phyloP scores from a whole-genome alignment of 768 basidiomycete genomes.

The Leucocoprinus birnbaumii region DNA sequence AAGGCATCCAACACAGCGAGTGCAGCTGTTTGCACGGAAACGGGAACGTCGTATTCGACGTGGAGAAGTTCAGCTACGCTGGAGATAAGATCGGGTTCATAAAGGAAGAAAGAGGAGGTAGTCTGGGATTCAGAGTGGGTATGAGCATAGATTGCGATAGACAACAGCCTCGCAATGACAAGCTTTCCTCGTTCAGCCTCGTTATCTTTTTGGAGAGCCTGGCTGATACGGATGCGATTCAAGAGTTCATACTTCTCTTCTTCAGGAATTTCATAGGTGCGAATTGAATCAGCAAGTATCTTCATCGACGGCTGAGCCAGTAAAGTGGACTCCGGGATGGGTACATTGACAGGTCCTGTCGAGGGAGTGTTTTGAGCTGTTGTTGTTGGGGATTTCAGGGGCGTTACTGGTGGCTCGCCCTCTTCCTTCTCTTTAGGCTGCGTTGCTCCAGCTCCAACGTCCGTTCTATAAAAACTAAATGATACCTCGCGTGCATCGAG shows the following conservation, averaged over 20 bases:
- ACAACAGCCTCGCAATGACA: conserved; percentile 74
- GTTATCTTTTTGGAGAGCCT: conserved; percentile 56
- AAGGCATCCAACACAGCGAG: conserved; percentile 90
- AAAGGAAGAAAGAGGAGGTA: conserved; percentile 81
- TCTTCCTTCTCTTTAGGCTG: conserved; percentile 42
- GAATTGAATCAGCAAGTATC: conserved; percentile 71
- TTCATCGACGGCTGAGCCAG: conserved; percentile 66
- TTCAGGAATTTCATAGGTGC: conserved; percentile 66
- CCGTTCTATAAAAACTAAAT: conserved; percentile 78
- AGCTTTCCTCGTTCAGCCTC: conserved; percentile 75
- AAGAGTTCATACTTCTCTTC: conserved; percentile 87
- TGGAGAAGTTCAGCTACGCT: conserved; percentile 90
- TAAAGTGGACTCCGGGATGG: conserved; percentile 59
- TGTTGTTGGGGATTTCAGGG: conserved; percentile 37
- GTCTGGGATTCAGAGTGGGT: conserved; percentile 80
- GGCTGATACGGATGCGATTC: conserved; percentile 81
- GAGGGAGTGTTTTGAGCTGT: conserved; percentile 26
- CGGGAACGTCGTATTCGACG: conserved; percentile 68
- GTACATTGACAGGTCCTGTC: conserved; percentile 56
- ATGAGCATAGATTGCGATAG: conserved; percentile 90
- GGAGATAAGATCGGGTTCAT: conserved; percentile 88
- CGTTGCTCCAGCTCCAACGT: conserved; percentile 32
- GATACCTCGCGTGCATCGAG: conserved; percentile 74
- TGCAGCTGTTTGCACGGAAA: conserved; percentile 77
- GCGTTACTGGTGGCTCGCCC: conserved; percentile 35